These are phyloP conservation scores for Murraya koenigii DNA, from an alignment of 345 rosid genomes.

Conservation along the genomic window DNA sequence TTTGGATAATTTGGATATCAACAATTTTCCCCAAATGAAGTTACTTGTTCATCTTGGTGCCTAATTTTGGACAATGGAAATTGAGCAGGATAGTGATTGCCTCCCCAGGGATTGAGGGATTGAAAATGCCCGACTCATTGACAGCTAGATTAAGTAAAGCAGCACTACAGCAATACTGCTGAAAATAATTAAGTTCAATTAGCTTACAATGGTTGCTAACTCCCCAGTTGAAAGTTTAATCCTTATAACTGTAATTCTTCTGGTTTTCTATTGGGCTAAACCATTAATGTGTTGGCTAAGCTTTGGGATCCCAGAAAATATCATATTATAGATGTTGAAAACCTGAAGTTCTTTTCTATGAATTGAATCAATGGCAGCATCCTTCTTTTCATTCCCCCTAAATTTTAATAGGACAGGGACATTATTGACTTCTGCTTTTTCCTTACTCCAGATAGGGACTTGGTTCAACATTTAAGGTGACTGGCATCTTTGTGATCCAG, in stretches of 20 bases:
- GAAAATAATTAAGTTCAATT: not conserved
- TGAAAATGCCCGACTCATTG: not conserved
- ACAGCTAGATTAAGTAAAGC: not conserved
- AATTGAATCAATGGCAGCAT: not conserved
- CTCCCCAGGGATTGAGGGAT: not conserved
- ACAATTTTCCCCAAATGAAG: not conserved
- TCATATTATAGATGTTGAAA: not conserved
- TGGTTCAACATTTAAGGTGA: not conserved
- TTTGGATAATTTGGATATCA: not conserved
- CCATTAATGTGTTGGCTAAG: not conserved
- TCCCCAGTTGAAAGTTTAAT: too few species aligned
- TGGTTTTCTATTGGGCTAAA: not conserved
- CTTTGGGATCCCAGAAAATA: not conserved
- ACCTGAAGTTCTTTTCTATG: not conserved
- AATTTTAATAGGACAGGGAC: not conserved
- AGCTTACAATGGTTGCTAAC: not conserved
- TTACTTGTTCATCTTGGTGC: not conserved
- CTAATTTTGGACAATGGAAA: not conserved
- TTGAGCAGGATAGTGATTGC: not conserved
- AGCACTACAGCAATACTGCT: not conserved
- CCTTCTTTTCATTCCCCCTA: not conserved
- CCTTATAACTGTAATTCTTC: not conserved
- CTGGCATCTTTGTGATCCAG: slow-evolving; percentile 16
- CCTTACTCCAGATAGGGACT: not conserved
- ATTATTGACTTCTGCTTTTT: not conserved